These are phyloP conservation scores for Ustilago cynodontis DNA, from an alignment of 1,284 basidiomycete species.

Conservation along the genomic window DNA sequence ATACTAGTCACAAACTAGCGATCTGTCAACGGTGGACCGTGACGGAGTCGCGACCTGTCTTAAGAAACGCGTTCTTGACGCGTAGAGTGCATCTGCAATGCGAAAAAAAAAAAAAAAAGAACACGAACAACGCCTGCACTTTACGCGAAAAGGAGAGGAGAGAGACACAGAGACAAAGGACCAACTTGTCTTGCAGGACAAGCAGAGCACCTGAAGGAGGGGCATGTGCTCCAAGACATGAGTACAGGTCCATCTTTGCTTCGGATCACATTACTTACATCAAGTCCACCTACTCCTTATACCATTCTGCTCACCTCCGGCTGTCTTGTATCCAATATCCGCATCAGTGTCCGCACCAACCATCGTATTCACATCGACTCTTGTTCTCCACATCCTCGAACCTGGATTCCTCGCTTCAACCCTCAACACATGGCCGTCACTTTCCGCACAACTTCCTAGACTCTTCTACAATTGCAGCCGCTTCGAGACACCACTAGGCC, in stretches of 20 bases:
- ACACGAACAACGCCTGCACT: constrained; percentile 14
- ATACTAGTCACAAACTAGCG: neutral
- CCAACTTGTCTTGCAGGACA: constrained; percentile 11
- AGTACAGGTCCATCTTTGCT: too few relatives aligned
- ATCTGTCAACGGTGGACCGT: constrained; percentile 2
- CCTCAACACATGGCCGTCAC: neutral
- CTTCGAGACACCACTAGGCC: neutral
- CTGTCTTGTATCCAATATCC: neutral
- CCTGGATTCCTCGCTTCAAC: neutral
- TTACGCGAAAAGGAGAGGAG: constrained; percentile 13
- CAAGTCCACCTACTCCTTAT: neutral
- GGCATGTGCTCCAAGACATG: too few relatives aligned
- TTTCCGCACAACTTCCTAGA: neutral
- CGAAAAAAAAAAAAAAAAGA: constrained; percentile 13
- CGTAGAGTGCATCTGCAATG: constrained; percentile 23
- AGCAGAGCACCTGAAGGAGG: neutral
- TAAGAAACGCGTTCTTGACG: constrained; percentile 30
- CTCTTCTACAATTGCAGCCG: neutral
- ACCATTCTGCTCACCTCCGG: neutral
- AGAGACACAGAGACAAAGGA: constrained; percentile 12
- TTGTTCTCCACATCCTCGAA: neutral
- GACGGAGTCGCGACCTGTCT: constrained; percentile 4
- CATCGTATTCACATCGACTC: constrained; percentile 1
- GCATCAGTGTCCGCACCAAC: neutral
- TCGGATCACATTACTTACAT: neutral